A percentile compares a stretch with the other conserved stretches of the same genome.
Conservation (phyloP, 352 stramenopile species). For the Pythium periplocum region DNA sequence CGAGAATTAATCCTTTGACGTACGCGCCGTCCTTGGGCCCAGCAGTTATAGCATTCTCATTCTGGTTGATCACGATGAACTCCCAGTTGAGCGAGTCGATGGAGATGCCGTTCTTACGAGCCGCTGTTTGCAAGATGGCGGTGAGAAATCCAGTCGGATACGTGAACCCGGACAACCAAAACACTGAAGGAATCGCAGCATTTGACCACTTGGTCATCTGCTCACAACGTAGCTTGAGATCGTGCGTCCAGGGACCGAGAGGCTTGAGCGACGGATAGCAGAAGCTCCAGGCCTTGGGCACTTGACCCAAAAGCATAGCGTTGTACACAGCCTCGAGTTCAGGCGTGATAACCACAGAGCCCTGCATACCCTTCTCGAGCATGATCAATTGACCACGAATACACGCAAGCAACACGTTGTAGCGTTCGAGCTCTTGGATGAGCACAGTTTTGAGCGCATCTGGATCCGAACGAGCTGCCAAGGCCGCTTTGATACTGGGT, state of each 20-base stretch:
- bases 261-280: constrained; percentile 95
- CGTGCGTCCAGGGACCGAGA: constrained; percentile 89
- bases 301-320: constrained; percentile 80
- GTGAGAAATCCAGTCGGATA: constrained; percentile 96
- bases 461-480: constrained; percentile 75
- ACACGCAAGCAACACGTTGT: constrained; percentile 85
- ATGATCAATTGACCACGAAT: constrained; percentile 80
- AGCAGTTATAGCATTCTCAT: constrained; percentile 68
- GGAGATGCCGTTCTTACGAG: constrained; percentile 92
- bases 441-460: constrained; percentile 94
- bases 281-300: constrained; percentile 89
- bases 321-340: constrained; percentile 94
- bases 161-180: constrained; percentile 95
- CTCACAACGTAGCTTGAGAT: constrained; percentile 86
- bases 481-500: constrained; percentile 55
- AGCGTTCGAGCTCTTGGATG: constrained; percentile 92
- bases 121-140: constrained; percentile 92
- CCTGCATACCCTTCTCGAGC: constrained; percentile 90
- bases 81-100: constrained; percentile 96
- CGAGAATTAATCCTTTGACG: constrained; percentile 89
- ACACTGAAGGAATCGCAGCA: constrained; percentile 76
- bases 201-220: constrained; percentile 91
- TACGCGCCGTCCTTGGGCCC: constrained; percentile 90
- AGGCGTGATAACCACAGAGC: constrained; percentile 92
- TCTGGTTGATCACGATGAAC: constrained; percentile 91